phyloP scores from a whole-genome alignment of 2,329 filamentous ascomycete species.

The Cordyceps cicadae region DNA sequence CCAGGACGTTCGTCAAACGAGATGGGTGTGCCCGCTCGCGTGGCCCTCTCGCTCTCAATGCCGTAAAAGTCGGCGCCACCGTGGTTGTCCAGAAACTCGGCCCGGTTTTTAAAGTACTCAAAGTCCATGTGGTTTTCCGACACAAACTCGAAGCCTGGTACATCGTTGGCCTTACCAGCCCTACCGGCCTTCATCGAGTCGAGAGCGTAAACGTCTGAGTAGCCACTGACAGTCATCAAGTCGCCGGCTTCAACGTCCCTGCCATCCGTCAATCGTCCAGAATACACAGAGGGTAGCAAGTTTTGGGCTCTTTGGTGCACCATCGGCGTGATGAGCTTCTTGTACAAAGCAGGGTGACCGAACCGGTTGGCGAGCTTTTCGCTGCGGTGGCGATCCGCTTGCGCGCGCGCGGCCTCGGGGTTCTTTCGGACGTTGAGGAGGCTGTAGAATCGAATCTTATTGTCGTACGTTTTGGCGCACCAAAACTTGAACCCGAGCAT shows the following conservation, averaged over 20 bases:
- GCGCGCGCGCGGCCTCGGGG: slow-evolving; percentile 38
- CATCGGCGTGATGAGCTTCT: slow-evolving; percentile 87
- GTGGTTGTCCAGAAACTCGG: slow-evolving; percentile 80
- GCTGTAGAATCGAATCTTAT: slow-evolving; percentile 72
- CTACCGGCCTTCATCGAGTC: slow-evolving; percentile 61
- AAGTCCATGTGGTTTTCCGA: slow-evolving; percentile 82
- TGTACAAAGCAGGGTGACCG: slow-evolving; percentile 84
- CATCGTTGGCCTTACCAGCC: slow-evolving; percentile 36
- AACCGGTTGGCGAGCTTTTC: slow-evolving; percentile 72
- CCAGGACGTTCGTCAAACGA: slow-evolving; percentile 44
- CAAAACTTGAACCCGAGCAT: slow-evolving; percentile 81
- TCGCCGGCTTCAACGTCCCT: slow-evolving; percentile 51
- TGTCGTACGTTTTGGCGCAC: slow-evolving; percentile 68
- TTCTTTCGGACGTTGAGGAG: slow-evolving; percentile 48
- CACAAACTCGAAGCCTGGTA: slow-evolving; percentile 83
- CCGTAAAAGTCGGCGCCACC: slow-evolving; percentile 68
- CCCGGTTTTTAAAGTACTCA: slow-evolving; percentile 80
- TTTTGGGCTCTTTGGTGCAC: slow-evolving; percentile 86
- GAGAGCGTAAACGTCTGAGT: slow-evolving; percentile 75
- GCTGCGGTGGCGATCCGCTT: slow-evolving; percentile 46
- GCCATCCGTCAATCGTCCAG: slow-evolving; percentile 65
- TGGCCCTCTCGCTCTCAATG: slow-evolving; percentile 37
- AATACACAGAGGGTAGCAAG: slow-evolving; percentile 76
- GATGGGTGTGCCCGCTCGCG: slow-evolving; percentile 54
- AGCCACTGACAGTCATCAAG: slow-evolving; percentile 54